These are phyloP conservation scores for Rhizophagus prolifer DNA, from an alignment of 192 early-diverging fungal genomes.

Conservation along the genomic window DNA sequence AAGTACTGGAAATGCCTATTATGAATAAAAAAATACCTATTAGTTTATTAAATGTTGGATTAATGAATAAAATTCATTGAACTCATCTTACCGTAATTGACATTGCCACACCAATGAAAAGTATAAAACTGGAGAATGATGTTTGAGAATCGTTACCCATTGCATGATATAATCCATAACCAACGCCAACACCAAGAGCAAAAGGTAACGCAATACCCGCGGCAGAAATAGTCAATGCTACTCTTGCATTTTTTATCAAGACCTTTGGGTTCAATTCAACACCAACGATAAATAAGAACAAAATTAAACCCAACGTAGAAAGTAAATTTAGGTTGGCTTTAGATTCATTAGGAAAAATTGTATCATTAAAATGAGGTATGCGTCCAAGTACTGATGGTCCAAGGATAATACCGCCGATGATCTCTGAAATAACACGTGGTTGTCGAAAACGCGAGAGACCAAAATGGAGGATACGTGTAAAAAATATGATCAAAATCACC, in stretches of 20 bases:
- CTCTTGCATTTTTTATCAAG: constrained; percentile 54
- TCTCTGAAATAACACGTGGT: constrained; percentile 89
- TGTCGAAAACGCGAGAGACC: constrained; percentile 65
- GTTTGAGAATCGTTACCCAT: constrained; percentile 41
- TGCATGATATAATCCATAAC: constrained; percentile 65
- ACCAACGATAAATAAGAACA: constrained; percentile 88
- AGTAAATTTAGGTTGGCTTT: constrained; percentile 71
- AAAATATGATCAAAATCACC: constrained; percentile 66
- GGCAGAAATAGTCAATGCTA: constrained; percentile 64
- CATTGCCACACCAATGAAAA: constrained; percentile 91
- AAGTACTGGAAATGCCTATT: constrained; percentile 85
- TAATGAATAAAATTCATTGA: not conserved
- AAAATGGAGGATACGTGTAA: constrained; percentile 69
- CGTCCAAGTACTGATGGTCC: constrained; percentile 84
- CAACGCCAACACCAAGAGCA: constrained; percentile 69
- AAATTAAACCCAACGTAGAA: constrained; percentile 84
- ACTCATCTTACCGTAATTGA: constrained; percentile 64
- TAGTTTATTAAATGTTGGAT: too few relatives aligned
- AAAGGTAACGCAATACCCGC: constrained; percentile 86
- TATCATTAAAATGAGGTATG: constrained; percentile 62
- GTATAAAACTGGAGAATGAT: constrained; percentile 70
- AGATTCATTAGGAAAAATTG: constrained; percentile 73
- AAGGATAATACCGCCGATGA: constrained; percentile 85
- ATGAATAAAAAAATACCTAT: not conserved
- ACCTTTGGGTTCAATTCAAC: constrained; percentile 75